Conservation (phyloP, 2,329 filamentous ascomycete species). For the Aspergillus jensenii region DNA sequence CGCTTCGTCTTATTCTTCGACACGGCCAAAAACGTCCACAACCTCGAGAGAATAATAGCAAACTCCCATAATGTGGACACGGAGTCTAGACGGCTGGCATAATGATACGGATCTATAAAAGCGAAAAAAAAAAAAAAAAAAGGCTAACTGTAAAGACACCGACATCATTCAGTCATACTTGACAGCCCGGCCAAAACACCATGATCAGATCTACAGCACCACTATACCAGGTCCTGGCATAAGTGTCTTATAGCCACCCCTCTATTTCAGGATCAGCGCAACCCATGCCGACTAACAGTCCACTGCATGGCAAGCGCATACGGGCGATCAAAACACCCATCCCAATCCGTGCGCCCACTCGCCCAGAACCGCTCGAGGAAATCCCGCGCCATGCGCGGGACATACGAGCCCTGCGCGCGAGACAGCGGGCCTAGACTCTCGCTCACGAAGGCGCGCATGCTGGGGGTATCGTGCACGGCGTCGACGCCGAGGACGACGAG, state of each 20-base stretch:
- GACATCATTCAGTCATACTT: too few relatives aligned
- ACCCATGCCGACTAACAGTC: neutral
- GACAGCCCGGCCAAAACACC: too few relatives aligned
- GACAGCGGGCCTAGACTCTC: constrained; percentile 10
- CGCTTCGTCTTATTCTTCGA: too few relatives aligned
- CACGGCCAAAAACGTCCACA: too few relatives aligned
- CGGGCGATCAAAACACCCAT: constrained; percentile 40
- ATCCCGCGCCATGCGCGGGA: constrained; percentile 28
- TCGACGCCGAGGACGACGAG: constrained; percentile 38
- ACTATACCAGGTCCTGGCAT: neutral
- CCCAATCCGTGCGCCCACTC: constrained; percentile 33
- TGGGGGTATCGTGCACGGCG: constrained; percentile 20
- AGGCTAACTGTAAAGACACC: too few relatives aligned
- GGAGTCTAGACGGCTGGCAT: too few relatives aligned
- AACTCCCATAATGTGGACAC: too few relatives aligned
- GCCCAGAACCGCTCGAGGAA: constrained; percentile 37
- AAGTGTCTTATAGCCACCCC: neutral
- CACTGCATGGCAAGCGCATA: constrained; percentile 28
- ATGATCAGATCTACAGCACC: too few relatives aligned
- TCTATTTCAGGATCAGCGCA: neutral
- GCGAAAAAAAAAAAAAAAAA: too few relatives aligned
- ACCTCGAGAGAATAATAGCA: too few relatives aligned
- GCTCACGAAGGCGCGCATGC: neutral
- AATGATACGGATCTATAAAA: too few relatives aligned
- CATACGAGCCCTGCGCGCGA: constrained; percentile 25